These are phyloP conservation scores for Magnaporthiopsis incrustans DNA, from an alignment of 2,329 filamentous ascomycete genomes.

Conservation along the genomic window DNA sequence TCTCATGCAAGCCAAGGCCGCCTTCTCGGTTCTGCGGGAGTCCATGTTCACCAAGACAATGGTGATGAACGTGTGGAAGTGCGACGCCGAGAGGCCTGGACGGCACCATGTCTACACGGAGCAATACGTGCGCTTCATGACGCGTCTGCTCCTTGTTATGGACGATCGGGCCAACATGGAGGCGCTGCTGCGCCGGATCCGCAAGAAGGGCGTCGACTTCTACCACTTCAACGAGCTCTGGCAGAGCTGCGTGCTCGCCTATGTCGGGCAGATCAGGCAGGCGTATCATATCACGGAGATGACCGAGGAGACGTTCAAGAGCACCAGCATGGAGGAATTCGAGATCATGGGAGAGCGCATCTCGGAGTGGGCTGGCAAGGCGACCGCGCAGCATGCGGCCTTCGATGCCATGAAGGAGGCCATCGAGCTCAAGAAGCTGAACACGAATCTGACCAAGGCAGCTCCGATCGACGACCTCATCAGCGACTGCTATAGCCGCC, in stretches of 20 bases:
- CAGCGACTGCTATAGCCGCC: constrained; percentile 74
- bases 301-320: constrained; percentile 48
- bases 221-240: constrained; percentile 55
- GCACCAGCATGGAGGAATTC: constrained; percentile 45
- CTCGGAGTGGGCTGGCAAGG: constrained; percentile 42
- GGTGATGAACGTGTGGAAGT: constrained; percentile 92
- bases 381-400: constrained; percentile 29
- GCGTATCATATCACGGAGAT: constrained; percentile 36
- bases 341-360: constrained; percentile 48
- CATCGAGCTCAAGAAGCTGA: constrained; percentile 61
- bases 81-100: constrained; percentile 74
- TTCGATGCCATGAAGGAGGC: constrained; percentile 50
- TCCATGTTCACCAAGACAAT: constrained; percentile 87
- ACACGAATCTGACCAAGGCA: constrained; percentile 79
- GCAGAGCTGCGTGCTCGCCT: constrained; percentile 46
- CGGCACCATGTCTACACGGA: constrained; percentile 89
- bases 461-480: constrained; percentile 87
- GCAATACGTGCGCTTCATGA: constrained; percentile 77
- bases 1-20: constrained; percentile 62
- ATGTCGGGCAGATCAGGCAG: constrained; percentile 44
- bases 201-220: constrained; percentile 72
- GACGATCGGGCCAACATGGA: constrained; percentile 71
- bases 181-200: constrained; percentile 66
- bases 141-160: constrained; percentile 63
- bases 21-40: constrained; percentile 67